Evolutionary conservation across 768 basidiomycete species (phyloP).

Genomic region (Arthromyces matolae): DNA sequence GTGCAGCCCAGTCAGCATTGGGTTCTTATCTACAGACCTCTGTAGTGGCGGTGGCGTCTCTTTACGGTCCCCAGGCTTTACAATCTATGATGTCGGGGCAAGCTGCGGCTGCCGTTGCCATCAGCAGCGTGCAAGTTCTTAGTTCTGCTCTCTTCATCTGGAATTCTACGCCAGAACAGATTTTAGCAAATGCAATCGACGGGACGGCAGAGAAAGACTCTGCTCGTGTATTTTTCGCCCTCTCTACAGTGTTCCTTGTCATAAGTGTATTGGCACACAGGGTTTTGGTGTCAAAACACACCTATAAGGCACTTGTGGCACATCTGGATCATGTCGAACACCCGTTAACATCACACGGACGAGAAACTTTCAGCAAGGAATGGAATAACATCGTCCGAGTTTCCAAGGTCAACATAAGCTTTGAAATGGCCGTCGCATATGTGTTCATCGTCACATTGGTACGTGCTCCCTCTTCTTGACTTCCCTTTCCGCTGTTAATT

Average conservation of each 20-base stretch:
- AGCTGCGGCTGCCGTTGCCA: constrained; percentile 79
- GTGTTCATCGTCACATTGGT: constrained; percentile 82
- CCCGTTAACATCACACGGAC: constrained; percentile 33
- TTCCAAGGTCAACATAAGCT: constrained; percentile 60
- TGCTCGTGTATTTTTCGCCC: constrained; percentile 70
- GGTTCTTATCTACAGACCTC: constrained; percentile 79
- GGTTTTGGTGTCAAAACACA: constrained; percentile 55
- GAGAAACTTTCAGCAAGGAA: constrained; percentile 25
- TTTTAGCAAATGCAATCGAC: constrained; percentile 26
- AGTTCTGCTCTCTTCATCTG: constrained; percentile 59
- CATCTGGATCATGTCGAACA: constrained; percentile 42
- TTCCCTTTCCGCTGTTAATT: background rate
- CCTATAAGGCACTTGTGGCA: constrained; percentile 52
- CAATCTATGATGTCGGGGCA: constrained; percentile 83
- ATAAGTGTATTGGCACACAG: constrained; percentile 48
- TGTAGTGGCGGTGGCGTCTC: constrained; percentile 71
- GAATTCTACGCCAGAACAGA: constrained; percentile 32
- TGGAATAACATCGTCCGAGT: constrained; percentile 47
- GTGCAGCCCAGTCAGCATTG: constrained; percentile 54
- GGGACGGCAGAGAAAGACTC: constrained; percentile 59
- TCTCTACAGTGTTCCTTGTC: constrained; percentile 68
- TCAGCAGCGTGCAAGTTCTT: constrained; percentile 72
- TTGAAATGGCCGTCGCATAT: constrained; percentile 71
- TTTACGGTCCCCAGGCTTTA: constrained; percentile 73
- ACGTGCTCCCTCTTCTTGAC: too few relatives aligned